Evolutionary conservation across 257 asterid species (phyloP).

Genomic region (Salvia hispanica): DNA sequence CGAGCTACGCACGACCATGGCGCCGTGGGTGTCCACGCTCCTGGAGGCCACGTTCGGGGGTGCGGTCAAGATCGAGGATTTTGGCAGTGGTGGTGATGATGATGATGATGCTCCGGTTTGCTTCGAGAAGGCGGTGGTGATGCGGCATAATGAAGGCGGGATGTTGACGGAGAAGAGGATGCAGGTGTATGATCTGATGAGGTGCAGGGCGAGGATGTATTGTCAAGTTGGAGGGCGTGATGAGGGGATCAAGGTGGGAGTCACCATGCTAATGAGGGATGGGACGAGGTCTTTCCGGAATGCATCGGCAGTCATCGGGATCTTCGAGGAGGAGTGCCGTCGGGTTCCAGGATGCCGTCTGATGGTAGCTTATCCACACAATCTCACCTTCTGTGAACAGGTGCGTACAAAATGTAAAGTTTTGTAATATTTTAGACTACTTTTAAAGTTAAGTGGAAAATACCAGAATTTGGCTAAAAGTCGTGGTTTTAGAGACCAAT

Average conservation of each 20-base stretch:
- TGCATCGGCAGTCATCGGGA: constrained; percentile 49
- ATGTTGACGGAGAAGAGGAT: constrained; percentile 63
- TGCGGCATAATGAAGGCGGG: constrained; percentile 88
- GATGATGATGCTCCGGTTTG: constrained; percentile 28
- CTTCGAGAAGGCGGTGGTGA: constrained; percentile 66
- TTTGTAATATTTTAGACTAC: too few species aligned
- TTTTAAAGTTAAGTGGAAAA: too few species aligned
- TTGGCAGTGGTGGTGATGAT: constrained; percentile 2
- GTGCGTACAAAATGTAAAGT: constrained; percentile 20
- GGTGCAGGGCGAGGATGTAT: constrained; percentile 62
- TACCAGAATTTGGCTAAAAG: too few species aligned
- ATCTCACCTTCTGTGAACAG: constrained; percentile 76
- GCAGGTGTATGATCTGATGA: constrained; percentile 60
- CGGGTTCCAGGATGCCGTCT: constrained; percentile 53
- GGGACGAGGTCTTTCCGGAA: constrained; percentile 75
- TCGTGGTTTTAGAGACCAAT: too few species aligned
- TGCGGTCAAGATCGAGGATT: constrained; percentile 38
- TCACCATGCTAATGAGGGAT: constrained; percentile 72
- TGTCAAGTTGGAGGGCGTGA: constrained; percentile 20
- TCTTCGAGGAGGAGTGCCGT: constrained; percentile 54
- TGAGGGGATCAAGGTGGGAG: constrained; percentile 39
- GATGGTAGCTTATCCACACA: constrained; percentile 57
- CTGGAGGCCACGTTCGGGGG: constrained; percentile 58
- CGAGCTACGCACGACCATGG: constrained; percentile 58
- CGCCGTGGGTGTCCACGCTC: constrained; percentile 60